A percentile compares a stretch with the other conserved stretches of the same genome.
Evolutionary conservation across 2,329 filamentous ascomycete genomes (phyloP).

Genomic region (Aschersonia sp.): DNA sequence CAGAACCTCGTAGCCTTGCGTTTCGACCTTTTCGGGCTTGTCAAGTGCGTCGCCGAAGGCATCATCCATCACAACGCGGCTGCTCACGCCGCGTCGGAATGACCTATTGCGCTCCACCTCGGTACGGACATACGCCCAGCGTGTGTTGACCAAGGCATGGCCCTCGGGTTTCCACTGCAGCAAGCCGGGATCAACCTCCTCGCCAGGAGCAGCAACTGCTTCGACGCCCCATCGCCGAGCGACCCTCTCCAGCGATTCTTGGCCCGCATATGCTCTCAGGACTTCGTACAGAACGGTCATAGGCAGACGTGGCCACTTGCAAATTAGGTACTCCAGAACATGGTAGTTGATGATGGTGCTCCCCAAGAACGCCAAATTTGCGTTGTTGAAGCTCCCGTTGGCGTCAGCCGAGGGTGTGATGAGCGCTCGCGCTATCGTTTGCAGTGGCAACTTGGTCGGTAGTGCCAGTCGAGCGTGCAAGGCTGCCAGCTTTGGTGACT

Average conservation of each 20-base stretch:
- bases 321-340: slow-evolving; percentile 74
- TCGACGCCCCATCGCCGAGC: slow-evolving; percentile 87
- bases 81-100: slow-evolving; percentile 55
- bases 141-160: slow-evolving; percentile 28
- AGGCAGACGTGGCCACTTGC: slow-evolving; percentile 80
- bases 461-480: slow-evolving; percentile 81
- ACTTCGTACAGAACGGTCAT: slow-evolving; percentile 77
- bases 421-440: slow-evolving; percentile 75
- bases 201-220: slow-evolving; percentile 68
- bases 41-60: slow-evolving; percentile 57
- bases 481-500: slow-evolving; percentile 80
- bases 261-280: slow-evolving; percentile 71
- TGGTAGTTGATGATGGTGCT: slow-evolving; percentile 77
- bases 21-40: slow-evolving; percentile 9
- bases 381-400: slow-evolving; percentile 75
- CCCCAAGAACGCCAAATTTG: slow-evolving; percentile 67
- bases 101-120: slow-evolving; percentile 30
- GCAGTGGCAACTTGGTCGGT: slow-evolving; percentile 64
- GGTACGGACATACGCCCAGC: slow-evolving; percentile 36
- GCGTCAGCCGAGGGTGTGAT: slow-evolving; percentile 75
- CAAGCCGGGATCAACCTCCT: slow-evolving; percentile 81
- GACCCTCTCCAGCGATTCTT: slow-evolving; percentile 57
- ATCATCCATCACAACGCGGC: slow-evolving; percentile 68
- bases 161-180: slow-evolving; percentile 57
- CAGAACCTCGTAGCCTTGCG: slow-evolving; percentile 44